These are phyloP conservation scores for Lachnellula cervina DNA, from an alignment of 2,329 filamentous ascomycete genomes.

Conservation along the genomic window DNA sequence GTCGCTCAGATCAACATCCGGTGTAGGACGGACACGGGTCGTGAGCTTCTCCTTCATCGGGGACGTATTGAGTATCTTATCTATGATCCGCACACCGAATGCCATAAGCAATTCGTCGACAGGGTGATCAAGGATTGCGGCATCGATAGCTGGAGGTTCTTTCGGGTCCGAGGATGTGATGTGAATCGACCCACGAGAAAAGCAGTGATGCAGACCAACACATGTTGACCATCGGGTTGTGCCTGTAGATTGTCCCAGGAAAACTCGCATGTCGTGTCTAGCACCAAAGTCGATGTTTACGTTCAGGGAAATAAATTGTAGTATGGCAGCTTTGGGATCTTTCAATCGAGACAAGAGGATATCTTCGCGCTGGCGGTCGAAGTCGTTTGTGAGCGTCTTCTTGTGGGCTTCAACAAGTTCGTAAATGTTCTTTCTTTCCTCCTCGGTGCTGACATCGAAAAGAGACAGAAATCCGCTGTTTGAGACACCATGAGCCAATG, in stretches of 20 bases:
- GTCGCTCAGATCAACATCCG: conserved; percentile 3
- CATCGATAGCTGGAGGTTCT: conserved; percentile 36
- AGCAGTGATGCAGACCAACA: conserved; percentile 37
- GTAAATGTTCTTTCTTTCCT: too few relatives aligned
- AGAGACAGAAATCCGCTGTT: too few relatives aligned
- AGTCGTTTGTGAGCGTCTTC: too few relatives aligned
- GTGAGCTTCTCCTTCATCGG: conserved; percentile 14
- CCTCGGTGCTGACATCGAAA: too few relatives aligned
- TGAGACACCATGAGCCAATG: too few relatives aligned
- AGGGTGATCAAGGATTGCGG: conserved; percentile 3
- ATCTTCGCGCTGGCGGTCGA: too few relatives aligned
- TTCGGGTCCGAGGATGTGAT: conserved; percentile 34
- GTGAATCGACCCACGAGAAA: conserved; percentile 39
- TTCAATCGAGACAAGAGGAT: background rate
- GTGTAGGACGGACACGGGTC: conserved; percentile 3
- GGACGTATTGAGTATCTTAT: conserved; percentile 7
- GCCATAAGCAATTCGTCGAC: conserved; percentile 1
- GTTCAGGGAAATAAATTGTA: conserved; percentile 8
- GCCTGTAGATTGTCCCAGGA: too few relatives aligned
- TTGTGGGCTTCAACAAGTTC: too few relatives aligned
- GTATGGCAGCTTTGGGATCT: background rate
- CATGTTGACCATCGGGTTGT: conserved; percentile 1
- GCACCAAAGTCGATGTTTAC: background rate
- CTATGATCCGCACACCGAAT: conserved; percentile 6
- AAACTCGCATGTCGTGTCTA: too few relatives aligned